Conservation (phyloP, 2,329 filamentous ascomycete genomes). For the Didymella sp. region DNA sequence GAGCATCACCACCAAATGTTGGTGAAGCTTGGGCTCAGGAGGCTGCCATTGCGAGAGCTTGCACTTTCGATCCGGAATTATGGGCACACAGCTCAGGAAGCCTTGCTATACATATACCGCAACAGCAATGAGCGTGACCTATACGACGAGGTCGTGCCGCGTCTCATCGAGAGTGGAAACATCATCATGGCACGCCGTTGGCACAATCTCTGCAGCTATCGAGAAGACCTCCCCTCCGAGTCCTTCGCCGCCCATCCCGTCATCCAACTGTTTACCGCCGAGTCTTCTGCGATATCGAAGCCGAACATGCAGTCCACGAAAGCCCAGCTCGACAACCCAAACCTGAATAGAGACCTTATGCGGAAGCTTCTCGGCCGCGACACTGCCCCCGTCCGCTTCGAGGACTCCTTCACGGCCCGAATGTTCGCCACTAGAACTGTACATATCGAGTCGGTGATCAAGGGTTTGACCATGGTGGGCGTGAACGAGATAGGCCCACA, state of each 20-base stretch:
- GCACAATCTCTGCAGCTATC: conserved; percentile 50
- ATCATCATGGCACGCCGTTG: conserved; percentile 44
- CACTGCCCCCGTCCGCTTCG: conserved; percentile 54
- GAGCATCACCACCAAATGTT: conserved; percentile 38
- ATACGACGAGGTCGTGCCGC: conserved; percentile 52
- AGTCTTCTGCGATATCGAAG: conserved; percentile 25
- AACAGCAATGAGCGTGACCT: conserved; percentile 46
- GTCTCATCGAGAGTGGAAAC: conserved; percentile 37
- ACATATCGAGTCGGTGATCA: conserved; percentile 74
- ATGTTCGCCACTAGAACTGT: conserved; percentile 82
- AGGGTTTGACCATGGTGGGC: conserved; percentile 72
- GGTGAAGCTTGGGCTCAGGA: conserved; percentile 31
- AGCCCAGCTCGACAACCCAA: conserved; percentile 15
- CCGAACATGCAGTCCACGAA: conserved; percentile 19
- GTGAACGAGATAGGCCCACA: conserved; percentile 75
- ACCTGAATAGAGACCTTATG: conserved; percentile 43
- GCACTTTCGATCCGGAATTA: conserved; percentile 28
- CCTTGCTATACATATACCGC: conserved; percentile 50
- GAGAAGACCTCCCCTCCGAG: conserved; percentile 49
- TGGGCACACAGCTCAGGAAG: conserved; percentile 18
- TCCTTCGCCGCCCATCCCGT: conserved; percentile 40
- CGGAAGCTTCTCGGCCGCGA: conserved; percentile 50
- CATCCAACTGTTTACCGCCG: conserved; percentile 39
- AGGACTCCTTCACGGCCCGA: conserved; percentile 75
- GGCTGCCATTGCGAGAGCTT: conserved; percentile 35